Evolutionary conservation across 2,329 filamentous ascomycete genomes (phyloP).

Genomic region (Ophiostoma novo-ulmi): DNA sequence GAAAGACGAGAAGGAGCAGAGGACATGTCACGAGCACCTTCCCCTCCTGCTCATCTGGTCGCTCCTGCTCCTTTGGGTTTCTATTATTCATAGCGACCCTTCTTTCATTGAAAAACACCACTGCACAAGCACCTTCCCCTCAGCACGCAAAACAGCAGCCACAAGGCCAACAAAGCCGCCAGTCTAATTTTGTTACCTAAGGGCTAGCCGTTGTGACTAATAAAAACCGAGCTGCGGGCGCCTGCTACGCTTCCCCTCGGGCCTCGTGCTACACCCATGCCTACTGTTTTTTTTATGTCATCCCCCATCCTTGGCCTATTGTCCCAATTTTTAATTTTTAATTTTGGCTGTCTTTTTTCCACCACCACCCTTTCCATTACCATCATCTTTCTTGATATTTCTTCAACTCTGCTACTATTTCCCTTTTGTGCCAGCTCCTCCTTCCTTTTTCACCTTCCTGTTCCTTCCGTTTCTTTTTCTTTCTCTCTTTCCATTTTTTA

Average conservation of each 20-base stretch:
- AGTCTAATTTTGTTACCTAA: slow-evolving; percentile 42
- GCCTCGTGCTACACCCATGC: slow-evolving; percentile 16
- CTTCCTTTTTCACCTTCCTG: not conserved
- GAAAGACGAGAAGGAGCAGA: slow-evolving; percentile 14
- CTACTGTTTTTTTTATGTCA: not conserved
- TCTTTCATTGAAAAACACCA: not conserved
- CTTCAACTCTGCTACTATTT: not conserved
- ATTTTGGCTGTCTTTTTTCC: not conserved
- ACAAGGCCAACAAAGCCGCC: slow-evolving; percentile 19
- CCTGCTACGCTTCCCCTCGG: slow-evolving; percentile 11
- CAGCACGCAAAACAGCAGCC: not conserved
- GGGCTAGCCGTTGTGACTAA: slow-evolving; percentile 43
- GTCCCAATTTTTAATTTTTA: not conserved
- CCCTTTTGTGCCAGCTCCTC: not conserved
- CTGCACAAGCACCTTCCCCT: slow-evolving; percentile 15
- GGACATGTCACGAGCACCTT: slow-evolving; percentile 21
- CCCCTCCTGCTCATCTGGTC: slow-evolving; percentile 5
- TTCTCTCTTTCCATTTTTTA: not conserved
- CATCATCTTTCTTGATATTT: not conserved
- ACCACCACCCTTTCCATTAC: not conserved
- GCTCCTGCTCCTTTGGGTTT: slow-evolving; percentile 19
- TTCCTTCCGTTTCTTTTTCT: slow-evolving; percentile 1
- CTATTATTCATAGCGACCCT: slow-evolving; percentile 23
- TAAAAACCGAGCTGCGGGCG: slow-evolving; percentile 34
- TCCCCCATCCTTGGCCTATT: not conserved